Conservation (phyloP, 2,329 filamentous ascomycete genomes). For the Nemania sp. region DNA sequence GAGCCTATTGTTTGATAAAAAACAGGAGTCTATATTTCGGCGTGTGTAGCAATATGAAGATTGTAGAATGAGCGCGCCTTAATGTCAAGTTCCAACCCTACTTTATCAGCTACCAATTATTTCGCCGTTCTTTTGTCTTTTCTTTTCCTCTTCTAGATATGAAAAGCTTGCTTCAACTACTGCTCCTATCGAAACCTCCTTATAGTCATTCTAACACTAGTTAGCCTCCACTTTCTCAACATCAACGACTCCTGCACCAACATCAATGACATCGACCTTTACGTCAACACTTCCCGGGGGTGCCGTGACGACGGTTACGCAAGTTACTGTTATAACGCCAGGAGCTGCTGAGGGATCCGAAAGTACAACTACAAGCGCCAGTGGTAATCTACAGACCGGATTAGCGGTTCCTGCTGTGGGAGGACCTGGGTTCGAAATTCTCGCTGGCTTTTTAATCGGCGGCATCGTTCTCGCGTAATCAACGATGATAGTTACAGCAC, state of each 20-base stretch:
- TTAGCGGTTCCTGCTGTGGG: constrained; percentile 32
- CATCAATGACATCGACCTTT: constrained; percentile 47
- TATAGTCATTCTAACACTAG: constrained; percentile 26
- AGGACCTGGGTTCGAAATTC: constrained; percentile 39
- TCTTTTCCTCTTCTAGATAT: not conserved
- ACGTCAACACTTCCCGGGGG: constrained; percentile 49
- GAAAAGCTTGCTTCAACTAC: too few relatives aligned
- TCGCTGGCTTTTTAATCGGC: constrained; percentile 46
- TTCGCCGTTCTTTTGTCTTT: not conserved
- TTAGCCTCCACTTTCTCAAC: constrained; percentile 40
- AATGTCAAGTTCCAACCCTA: too few relatives aligned
- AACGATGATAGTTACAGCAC: not conserved
- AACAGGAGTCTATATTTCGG: not conserved
- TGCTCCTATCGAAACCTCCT: not conserved
- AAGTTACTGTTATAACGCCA: constrained; percentile 47
- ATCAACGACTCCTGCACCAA: constrained; percentile 38
- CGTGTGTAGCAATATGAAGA: too few relatives aligned
- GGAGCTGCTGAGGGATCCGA: constrained; percentile 37
- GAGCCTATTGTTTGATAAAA: not conserved
- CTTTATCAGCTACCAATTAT: too few relatives aligned
- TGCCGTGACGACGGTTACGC: constrained; percentile 49
- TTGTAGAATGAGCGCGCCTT: too few relatives aligned
- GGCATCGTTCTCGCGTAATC: constrained; percentile 42
- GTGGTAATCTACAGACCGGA: constrained; percentile 47
- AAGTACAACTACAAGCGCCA: constrained; percentile 28